Evolutionary conservation across 176 grass and related monocot genomes (phyloP).

Genomic region (Tillandsia leiboldiana): DNA sequence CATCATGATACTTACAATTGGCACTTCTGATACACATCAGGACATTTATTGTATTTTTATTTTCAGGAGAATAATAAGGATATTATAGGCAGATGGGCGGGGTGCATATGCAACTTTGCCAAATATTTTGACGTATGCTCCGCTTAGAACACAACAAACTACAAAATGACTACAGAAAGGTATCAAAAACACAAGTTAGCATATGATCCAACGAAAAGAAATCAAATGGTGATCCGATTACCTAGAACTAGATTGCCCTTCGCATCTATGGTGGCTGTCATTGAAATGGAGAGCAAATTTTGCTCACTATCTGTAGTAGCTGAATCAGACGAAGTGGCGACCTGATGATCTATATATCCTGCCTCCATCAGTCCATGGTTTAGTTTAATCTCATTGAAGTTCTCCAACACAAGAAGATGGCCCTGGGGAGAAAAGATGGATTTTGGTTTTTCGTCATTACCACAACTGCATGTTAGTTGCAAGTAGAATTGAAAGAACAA

Average conservation of each 20-base stretch:
- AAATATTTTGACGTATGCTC: too few species aligned
- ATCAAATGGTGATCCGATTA: constrained; percentile 21
- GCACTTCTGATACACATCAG: neutral
- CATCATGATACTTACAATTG: neutral
- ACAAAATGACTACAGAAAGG: constrained; percentile 5
- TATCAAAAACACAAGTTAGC: constrained; percentile 4
- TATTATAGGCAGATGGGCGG: too few species aligned
- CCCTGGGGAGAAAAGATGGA: constrained; percentile 39
- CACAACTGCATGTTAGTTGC: neutral
- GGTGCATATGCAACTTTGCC: too few species aligned
- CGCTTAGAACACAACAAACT: too few species aligned
- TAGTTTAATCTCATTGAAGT: constrained; percentile 59
- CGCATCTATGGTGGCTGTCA: constrained; percentile 67
- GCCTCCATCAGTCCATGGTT: constrained; percentile 94
- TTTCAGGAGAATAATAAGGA: too few species aligned
- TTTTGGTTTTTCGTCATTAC: neutral
- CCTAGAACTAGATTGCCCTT: constrained; percentile 74
- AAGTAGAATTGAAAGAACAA: neutral
- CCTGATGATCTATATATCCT: constrained; percentile 74
- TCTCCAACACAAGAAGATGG: constrained; percentile 84
- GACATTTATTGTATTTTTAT: neutral
- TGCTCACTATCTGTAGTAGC: constrained; percentile 32
- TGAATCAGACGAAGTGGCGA: constrained; percentile 29
- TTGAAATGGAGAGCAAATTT: constrained; percentile 63
- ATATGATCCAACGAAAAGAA: constrained; percentile 22